These are phyloP conservation scores for Beauveria medogensis DNA, from an alignment of 2,329 filamentous ascomycete genomes.

Conservation along the genomic window DNA sequence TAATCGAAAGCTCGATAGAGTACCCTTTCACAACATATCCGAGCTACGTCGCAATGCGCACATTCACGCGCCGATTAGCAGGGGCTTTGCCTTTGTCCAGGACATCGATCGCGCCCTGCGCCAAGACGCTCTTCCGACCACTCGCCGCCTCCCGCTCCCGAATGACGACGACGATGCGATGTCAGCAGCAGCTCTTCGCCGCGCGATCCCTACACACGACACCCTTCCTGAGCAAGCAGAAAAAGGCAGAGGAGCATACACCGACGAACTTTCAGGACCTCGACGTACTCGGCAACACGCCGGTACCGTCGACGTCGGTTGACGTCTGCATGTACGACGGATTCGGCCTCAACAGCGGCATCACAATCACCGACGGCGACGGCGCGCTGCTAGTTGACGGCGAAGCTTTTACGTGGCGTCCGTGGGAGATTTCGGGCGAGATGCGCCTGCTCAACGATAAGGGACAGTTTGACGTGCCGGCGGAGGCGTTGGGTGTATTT, in stretches of 20 bases:
- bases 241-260: constrained; percentile 24
- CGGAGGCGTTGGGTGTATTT: constrained; percentile 66
- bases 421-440: constrained; percentile 53
- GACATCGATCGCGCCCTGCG: background rate
- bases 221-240: constrained; percentile 14
- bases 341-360: constrained; percentile 78
- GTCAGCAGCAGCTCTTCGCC: background rate
- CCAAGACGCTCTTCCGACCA: background rate
- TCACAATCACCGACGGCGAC: constrained; percentile 58
- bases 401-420: constrained; percentile 82
- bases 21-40: background rate
- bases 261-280: constrained; percentile 62
- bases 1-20: background rate
- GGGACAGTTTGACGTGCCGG: constrained; percentile 71
- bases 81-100: background rate
- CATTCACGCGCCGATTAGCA: background rate
- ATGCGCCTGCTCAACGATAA: constrained; percentile 59
- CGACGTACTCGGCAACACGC: constrained; percentile 69
- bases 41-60: background rate
- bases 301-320: constrained; percentile 71
- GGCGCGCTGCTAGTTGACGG: constrained; percentile 76
- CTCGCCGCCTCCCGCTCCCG: background rate
- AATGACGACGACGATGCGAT: background rate
- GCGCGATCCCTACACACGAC: constrained; percentile 16
- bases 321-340: constrained; percentile 77